These are phyloP conservation scores for Geotrichum australiense DNA, from an alignment of 1,139 yeast genomes.

Conservation along the genomic window DNA sequence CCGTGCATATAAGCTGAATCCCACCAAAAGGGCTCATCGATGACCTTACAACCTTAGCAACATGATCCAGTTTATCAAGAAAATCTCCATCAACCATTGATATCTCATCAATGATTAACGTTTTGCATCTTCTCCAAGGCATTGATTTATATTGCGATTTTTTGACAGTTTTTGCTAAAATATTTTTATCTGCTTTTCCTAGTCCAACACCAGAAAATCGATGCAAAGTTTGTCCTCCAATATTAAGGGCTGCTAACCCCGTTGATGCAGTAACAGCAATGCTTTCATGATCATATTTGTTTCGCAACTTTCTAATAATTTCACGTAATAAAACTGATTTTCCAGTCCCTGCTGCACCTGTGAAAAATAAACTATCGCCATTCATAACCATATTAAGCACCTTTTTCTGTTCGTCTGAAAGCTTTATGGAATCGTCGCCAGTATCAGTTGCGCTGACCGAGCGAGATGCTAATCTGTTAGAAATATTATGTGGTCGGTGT, in stretches of 20 bases:
- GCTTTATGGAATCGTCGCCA: background rate
- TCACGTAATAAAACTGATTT: conserved; percentile 68
- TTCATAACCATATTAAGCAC: conserved; percentile 50
- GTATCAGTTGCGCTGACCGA: background rate
- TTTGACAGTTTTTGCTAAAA: conserved; percentile 42
- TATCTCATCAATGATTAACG: conserved; percentile 69
- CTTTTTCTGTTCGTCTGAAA: conserved; percentile 42
- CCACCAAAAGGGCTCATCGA: conserved; percentile 55
- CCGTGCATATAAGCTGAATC: conserved; percentile 67
- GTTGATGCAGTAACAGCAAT: conserved; percentile 89
- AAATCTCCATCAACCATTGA: conserved; percentile 73
- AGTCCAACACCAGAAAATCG: conserved; percentile 73
- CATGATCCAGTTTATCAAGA: conserved; percentile 54
- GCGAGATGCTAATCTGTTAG: background rate
- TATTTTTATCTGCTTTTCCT: conserved; percentile 42
- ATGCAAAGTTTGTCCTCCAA: conserved; percentile 79
- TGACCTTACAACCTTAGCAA: conserved; percentile 45
- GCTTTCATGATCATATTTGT: conserved; percentile 34
- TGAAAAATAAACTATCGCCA: conserved; percentile 58
- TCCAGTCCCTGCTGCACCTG: conserved; percentile 97
- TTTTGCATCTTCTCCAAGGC: conserved; percentile 57
- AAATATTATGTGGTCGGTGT: background rate
- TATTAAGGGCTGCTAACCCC: conserved; percentile 83
- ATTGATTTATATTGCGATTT: conserved; percentile 39
- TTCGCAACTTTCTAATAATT: conserved; percentile 44